A percentile compares a stretch with the other conserved stretches of the same genome.
These are phyloP conservation scores for Periglandula ipomoeae DNA, from an alignment of 2,329 filamentous ascomycete species.

Conservation along the genomic window DNA sequence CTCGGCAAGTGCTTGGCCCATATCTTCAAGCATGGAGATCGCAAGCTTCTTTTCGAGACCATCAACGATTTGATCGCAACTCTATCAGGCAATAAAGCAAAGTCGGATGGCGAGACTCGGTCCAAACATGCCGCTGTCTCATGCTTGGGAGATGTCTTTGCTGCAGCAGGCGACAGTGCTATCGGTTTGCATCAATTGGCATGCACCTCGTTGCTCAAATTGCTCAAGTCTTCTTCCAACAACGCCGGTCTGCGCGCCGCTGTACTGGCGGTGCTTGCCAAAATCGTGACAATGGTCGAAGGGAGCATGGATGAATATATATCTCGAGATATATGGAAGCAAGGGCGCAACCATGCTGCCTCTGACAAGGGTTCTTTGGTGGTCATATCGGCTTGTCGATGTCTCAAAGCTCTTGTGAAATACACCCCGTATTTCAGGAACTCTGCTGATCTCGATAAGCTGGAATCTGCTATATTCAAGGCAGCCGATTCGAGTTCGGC, in stretches of 20 bases:
- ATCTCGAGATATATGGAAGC: conserved; percentile 90
- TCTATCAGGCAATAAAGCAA: conserved; percentile 62
- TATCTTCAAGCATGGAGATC: conserved; percentile 76
- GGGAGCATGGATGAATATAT: conserved; percentile 73
- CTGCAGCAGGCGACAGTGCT: conserved; percentile 86
- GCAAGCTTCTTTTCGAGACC: conserved; percentile 87
- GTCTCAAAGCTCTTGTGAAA: conserved; percentile 63
- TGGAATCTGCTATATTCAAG: conserved; percentile 78
- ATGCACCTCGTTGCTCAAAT: conserved; percentile 63
- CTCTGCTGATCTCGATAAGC: conserved; percentile 78
- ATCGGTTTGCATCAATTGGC: conserved; percentile 72
- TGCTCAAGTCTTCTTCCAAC: conserved; percentile 68
- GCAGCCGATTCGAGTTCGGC: conserved; percentile 69
- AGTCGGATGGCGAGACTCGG: conserved; percentile 65
- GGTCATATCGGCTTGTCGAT: conserved; percentile 69
- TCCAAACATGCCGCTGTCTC: conserved; percentile 80
- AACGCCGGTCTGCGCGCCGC: conserved; percentile 77
- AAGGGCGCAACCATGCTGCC: conserved; percentile 65
- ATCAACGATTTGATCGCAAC: conserved; percentile 79
- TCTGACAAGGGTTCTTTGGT: conserved; percentile 78
- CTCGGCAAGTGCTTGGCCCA: conserved; percentile 75
- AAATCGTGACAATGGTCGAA: conserved; percentile 66
- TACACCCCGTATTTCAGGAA: conserved; percentile 79
- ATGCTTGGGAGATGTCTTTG: conserved; percentile 83
- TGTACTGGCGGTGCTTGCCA: conserved; percentile 64